Evolutionary conservation across 176 grass and related monocot species (phyloP), one percentile per base, ranked within the genome.

Genomic region (Oryza glaberrima): DNA sequence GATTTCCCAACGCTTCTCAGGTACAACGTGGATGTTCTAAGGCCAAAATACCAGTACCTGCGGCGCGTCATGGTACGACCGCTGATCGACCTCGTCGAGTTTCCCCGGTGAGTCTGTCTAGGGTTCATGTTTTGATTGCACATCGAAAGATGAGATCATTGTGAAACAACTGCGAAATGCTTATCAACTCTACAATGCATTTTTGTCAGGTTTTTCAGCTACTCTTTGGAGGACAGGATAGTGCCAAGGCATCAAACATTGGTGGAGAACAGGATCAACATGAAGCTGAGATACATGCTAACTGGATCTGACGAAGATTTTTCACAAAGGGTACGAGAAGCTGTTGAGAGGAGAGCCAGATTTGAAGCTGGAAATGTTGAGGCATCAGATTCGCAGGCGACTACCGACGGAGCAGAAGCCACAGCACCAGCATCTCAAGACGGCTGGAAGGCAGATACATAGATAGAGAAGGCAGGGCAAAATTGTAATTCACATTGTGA

Each of bases 61-160:
- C 92, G 96, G 71, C 91, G 91, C n/a, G 87, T 98, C 67, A 98
- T 98, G 96, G 91, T 95, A 45, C 96, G 93, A 4, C 96, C 96
- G 11, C 74, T 98, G 58, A 72, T 94, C 48, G 93, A 98, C 87
- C 85, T 95, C 17, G 86, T 98, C 0, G 96, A 98, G 81, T 98
- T 98, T 35, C 96, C 96, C 14, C 81, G 96, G 96, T 94, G 74
- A 90, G 70, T 67, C 15, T 20, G 70, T 63, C 11, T 51, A 10
- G 6, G 51, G 60, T 47, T 47, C 20, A 30, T 48, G 4, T 46
- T 46, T 25, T 63, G 12, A 38, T 82, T 83, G 14, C 44, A 4
- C 16, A 69, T 73, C 52, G 5, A 38, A 58, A 82, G 67, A 75
- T 26, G 0, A 75, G 46, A 58, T 16, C 34, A 43, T 71, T 58